These are phyloP conservation scores for Fusarium sp. DNA, from an alignment of 2,329 filamentous ascomycete genomes.

Conservation along the genomic window DNA sequence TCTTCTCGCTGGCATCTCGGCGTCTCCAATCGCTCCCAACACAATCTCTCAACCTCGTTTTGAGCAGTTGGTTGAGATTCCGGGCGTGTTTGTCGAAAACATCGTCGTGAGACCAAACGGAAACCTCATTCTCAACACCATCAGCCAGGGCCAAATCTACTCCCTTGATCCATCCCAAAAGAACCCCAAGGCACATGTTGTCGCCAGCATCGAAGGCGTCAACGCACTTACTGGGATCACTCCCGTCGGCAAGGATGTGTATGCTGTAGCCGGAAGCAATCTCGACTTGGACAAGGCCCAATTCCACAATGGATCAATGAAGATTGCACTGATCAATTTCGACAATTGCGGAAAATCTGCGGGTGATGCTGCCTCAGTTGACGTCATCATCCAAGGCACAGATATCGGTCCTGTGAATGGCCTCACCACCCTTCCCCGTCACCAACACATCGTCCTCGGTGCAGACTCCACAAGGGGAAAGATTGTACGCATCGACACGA, in stretches of 20 bases:
- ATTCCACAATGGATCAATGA: background rate
- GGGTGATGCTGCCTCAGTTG: background rate
- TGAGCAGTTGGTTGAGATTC: background rate
- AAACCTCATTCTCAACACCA: slow-evolving; percentile 6
- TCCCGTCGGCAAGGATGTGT: background rate
- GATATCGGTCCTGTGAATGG: background rate
- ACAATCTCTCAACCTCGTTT: background rate
- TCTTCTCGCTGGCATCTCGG: background rate
- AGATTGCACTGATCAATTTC: background rate
- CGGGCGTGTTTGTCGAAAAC: slow-evolving; percentile 6
- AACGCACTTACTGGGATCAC: background rate
- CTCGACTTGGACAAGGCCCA: background rate
- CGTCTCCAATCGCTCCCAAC: background rate
- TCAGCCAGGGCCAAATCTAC: background rate
- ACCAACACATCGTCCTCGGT: slow-evolving; percentile 3
- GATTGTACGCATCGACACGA: background rate
- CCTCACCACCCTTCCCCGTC: background rate
- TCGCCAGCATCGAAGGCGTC: background rate
- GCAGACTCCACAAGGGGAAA: slow-evolving; percentile 9
- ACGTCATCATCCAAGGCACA: background rate
- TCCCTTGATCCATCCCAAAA: background rate
- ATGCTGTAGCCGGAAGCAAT: background rate
- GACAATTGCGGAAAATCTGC: background rate
- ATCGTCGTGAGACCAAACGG: slow-evolving; percentile 2
- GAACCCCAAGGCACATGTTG: fast-evolving